Conservation (phyloP, 176 grass and related monocot species). For the Alloteropsis semialata region DNA sequence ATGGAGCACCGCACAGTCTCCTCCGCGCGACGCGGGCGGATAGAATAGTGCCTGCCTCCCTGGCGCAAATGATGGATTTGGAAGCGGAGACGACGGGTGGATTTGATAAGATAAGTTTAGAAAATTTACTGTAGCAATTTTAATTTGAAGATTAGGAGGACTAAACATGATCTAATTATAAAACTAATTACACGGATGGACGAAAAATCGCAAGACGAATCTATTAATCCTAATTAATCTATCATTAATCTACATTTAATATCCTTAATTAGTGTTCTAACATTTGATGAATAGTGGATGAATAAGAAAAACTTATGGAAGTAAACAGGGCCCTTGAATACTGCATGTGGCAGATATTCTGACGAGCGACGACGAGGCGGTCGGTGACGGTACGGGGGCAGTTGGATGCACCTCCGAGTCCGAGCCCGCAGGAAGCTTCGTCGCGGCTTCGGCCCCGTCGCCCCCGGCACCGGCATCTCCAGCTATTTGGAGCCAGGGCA, state of each 20-base stretch:
- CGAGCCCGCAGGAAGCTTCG: conserved; percentile 26
- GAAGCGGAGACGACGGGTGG: neutral
- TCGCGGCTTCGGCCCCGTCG: neutral
- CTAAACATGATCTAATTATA: too few relatives aligned
- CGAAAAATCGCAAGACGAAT: too few relatives aligned
- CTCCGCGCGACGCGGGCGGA: conserved; percentile 11
- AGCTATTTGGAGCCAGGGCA: neutral
- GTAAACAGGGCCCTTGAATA: too few relatives aligned
- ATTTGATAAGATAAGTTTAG: too few relatives aligned
- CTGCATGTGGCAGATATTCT: neutral
- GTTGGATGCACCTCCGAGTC: neutral
- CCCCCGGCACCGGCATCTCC: neutral
- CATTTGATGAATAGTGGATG: too few relatives aligned
- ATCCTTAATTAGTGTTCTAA: too few relatives aligned
- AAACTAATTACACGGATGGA: too few relatives aligned
- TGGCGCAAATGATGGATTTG: neutral
- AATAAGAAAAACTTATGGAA: too few relatives aligned
- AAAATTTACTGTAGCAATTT: too few relatives aligned
- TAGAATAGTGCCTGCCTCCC: neutral
- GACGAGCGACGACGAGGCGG: conserved; percentile 12
- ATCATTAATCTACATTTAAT: too few relatives aligned
- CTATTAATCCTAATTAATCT: too few relatives aligned
- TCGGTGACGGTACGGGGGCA: conserved; percentile 31
- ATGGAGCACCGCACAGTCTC: neutral
- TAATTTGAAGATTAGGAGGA: too few relatives aligned